phyloP scores from a whole-genome alignment of 495 filamentous ascomycete genomes.

The Tuber indicum region DNA sequence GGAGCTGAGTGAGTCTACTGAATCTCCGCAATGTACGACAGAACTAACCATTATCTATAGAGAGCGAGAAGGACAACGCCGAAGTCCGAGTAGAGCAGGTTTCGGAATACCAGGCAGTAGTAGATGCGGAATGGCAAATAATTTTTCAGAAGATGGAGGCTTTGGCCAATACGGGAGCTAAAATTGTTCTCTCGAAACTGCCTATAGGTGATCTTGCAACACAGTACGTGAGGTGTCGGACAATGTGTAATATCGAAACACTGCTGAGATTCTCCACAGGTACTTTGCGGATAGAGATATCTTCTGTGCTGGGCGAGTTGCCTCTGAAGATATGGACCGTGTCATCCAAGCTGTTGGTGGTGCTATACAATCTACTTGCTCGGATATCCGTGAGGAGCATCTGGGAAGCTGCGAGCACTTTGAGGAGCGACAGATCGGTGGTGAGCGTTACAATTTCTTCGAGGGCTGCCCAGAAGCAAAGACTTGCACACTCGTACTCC shows the following conservation, averaged over 20 bases:
- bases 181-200: conserved; percentile 93
- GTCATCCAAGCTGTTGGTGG: conserved; percentile 92
- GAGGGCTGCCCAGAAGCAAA: conserved; percentile 89
- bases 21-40: neutral
- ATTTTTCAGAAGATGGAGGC: conserved; percentile 99
- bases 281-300: conserved; percentile 97
- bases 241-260: neutral
- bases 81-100: conserved; percentile 97
- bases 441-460: conserved; percentile 97
- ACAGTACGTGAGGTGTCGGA: conserved; percentile 53
- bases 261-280: conserved; percentile 42
- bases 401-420: conserved; percentile 85
- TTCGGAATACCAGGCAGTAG: conserved; percentile 97
- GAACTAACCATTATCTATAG: conserved; percentile 18
- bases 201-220: conserved; percentile 97
- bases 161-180: conserved; percentile 82
- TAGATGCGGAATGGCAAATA: conserved; percentile 99
- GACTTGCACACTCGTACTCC: conserved; percentile 91
- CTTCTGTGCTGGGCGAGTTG: conserved; percentile 93
- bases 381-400: conserved; percentile 82
- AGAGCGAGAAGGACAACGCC: conserved; percentile 98
- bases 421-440: conserved; percentile 93
- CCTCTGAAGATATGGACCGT: conserved; percentile 90
- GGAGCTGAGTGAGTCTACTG: conserved; percentile 57
- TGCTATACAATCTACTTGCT: conserved; percentile 90